Conservation (phyloP, 306 rosid species). For the Carpinus fangiana region DNA sequence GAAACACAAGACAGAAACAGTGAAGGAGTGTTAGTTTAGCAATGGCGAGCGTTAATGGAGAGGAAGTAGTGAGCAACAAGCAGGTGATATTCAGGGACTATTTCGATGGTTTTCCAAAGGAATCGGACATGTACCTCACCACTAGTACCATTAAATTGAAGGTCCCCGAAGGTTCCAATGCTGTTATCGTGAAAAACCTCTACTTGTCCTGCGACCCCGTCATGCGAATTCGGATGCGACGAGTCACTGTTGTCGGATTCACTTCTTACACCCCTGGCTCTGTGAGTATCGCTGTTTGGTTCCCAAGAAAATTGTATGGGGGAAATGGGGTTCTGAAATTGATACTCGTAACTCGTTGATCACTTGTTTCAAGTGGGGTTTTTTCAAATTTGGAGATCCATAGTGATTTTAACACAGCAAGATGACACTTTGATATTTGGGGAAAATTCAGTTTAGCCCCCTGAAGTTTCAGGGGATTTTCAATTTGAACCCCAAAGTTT, state of each 20-base stretch:
- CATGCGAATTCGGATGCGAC: constrained; percentile 40
- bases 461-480: too few relatives aligned
- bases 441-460: too few relatives aligned
- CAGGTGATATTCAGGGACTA: constrained; percentile 35
- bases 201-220: constrained; percentile 65
- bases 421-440: neutral
- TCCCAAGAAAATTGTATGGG: neutral
- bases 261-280: constrained; percentile 40
- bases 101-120: constrained; percentile 41
- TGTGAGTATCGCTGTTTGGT: constrained; percentile 29
- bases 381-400: neutral
- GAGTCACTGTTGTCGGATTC: neutral
- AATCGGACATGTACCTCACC: constrained; percentile 42
- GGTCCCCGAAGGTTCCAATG: constrained; percentile 34
- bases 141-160: constrained; percentile 32
- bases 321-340: too few relatives aligned
- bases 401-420: neutral
- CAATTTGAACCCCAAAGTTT: too few relatives aligned
- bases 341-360: neutral
- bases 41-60: neutral
- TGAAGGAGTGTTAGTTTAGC: neutral
- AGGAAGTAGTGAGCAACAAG: constrained; percentile 33
- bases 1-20: too few relatives aligned
- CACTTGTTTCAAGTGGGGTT: neutral
- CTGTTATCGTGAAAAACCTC: constrained; percentile 58